These are phyloP conservation scores for Starmerella gropengiesseri DNA, from an alignment of 805 yeast genomes.

Conservation along the genomic window DNA sequence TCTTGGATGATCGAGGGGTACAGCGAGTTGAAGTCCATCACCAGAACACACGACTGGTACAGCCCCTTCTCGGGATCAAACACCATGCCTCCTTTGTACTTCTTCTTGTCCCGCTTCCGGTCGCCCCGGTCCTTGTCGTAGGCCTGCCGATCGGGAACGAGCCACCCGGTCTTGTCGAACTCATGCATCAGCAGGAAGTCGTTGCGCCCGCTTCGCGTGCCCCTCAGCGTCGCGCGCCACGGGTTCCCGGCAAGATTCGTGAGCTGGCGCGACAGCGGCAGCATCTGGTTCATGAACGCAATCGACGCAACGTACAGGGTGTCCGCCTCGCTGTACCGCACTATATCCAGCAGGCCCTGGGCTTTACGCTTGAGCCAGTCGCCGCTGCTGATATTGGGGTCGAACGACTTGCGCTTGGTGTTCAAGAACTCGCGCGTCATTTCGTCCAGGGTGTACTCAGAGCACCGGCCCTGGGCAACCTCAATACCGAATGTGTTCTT, in stretches of 20 bases:
- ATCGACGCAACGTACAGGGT: constrained; percentile 65
- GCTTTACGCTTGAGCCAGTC: constrained; percentile 46
- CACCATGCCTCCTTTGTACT: constrained; percentile 86
- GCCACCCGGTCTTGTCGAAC: constrained; percentile 63
- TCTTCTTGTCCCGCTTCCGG: constrained; percentile 36
- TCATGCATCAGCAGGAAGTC: constrained; percentile 89
- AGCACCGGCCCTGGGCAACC: constrained; percentile 68
- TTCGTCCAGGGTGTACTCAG: constrained; percentile 86
- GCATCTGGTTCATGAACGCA: constrained; percentile 71
- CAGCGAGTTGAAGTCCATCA: constrained; percentile 96
- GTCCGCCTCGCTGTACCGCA: constrained; percentile 55
- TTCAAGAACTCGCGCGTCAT: constrained; percentile 77
- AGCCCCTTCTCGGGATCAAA: constrained; percentile 94
- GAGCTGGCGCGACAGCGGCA: constrained; percentile 80
- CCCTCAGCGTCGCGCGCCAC: constrained; percentile 89
- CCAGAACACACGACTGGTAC: constrained; percentile 76
- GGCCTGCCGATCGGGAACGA: constrained; percentile 61
- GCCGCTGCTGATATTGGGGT: constrained; percentile 54
- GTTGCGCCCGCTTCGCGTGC: constrained; percentile 93
- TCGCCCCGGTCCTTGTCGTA: constrained; percentile 29
- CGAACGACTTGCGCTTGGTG: constrained; percentile 43
- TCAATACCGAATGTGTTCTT: constrained; percentile 94
- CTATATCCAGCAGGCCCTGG: constrained; percentile 51
- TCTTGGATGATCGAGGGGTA: constrained; percentile 97
- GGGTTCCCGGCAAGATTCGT: constrained; percentile 94